A percentile compares a stretch with the other conserved stretches of the same genome.
Evolutionary conservation across 805 yeast species (phyloP).

Genomic region (Barnettozyma vustinii): DNA sequence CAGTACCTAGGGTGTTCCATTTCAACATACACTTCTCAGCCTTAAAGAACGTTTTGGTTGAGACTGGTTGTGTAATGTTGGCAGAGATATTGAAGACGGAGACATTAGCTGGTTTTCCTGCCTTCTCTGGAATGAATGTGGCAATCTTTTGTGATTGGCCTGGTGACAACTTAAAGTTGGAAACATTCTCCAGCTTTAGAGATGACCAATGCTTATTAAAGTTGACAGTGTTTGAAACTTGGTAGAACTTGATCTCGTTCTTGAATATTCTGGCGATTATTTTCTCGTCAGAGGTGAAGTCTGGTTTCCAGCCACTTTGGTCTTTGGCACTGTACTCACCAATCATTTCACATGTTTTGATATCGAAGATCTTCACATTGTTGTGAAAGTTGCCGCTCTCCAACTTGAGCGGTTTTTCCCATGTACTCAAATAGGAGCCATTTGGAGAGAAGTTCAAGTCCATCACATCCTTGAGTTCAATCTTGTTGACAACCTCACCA

Average conservation of each 20-base stretch:
- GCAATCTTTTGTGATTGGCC: constrained; percentile 89
- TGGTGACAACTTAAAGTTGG: constrained; percentile 70
- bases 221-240: constrained; percentile 38
- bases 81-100: constrained; percentile 73
- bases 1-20: constrained; percentile 95
- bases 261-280: constrained; percentile 55
- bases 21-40: constrained; percentile 89
- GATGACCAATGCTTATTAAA: constrained; percentile 53
- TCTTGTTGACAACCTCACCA: constrained; percentile 40
- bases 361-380: constrained; percentile 74
- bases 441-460: constrained; percentile 87
- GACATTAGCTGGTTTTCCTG: constrained; percentile 86
- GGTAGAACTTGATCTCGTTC: constrained; percentile 66
- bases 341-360: constrained; percentile 42
- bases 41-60: constrained; percentile 86
- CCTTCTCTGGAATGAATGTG: constrained; percentile 79
- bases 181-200: constrained; percentile 48
- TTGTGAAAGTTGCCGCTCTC: constrained; percentile 72
- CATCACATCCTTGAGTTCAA: constrained; percentile 62
- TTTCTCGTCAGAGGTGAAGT: constrained; percentile 77
- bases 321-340: constrained; percentile 69
- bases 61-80: constrained; percentile 56
- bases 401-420: constrained; percentile 80
- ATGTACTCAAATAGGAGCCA: constrained; percentile 76
- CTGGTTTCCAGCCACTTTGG: constrained; percentile 92